Evolutionary conservation across 768 basidiomycete genomes (phyloP), one percentile per base, ranked within the genome.

Genomic region (Gloeopeniophorella convolvens): DNA sequence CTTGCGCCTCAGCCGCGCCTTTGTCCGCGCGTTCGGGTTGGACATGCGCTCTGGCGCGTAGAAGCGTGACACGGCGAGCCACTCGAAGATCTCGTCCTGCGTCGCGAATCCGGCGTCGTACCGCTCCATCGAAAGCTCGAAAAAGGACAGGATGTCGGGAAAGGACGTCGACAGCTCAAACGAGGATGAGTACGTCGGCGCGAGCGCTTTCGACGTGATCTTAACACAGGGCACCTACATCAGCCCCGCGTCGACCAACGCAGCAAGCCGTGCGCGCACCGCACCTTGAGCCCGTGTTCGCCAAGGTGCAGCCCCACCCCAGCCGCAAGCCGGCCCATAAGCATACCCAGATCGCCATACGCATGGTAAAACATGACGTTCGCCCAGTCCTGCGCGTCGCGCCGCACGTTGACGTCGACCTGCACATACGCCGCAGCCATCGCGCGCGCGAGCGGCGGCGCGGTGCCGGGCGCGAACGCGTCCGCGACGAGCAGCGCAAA

Each of bases 341-440:
- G 82, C 77, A 85, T 83, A 0, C 80, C 81, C 15, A 86, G 69
- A 57, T 86, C 85, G 8, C 85, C 85, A 57, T 85, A 86, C 1
- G 77, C 75, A 50, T 79, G 72, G 58, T 77, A 77, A 63, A 84
- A 77, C 20, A 71, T 60, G 13, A 77, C 63, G 18, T 78, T 69
- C 20, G 79, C 70, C 63, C 67, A 77, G 58, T 77, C 77, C 16
- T 66, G 70, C 58, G 65, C 64, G 61, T 77, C 72, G 3, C 58
- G 61, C 58, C 82, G 83, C 3, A 82, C 74, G 53, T 77, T 72
- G 13, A 86, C 72, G 56, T 88, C 86, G 8, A 87, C 76, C 70
- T 89, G 75, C 34, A 65, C 60, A 44, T 65, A 68, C 40, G 65
- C 45, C 30, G 42, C 63, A 3, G 63, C 60, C 15, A 36, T 37